Evolutionary conservation across 2,329 filamentous ascomycete genomes (phyloP), one percentile per base, ranked within the genome.

Genomic region (Fusarium temperatum): DNA sequence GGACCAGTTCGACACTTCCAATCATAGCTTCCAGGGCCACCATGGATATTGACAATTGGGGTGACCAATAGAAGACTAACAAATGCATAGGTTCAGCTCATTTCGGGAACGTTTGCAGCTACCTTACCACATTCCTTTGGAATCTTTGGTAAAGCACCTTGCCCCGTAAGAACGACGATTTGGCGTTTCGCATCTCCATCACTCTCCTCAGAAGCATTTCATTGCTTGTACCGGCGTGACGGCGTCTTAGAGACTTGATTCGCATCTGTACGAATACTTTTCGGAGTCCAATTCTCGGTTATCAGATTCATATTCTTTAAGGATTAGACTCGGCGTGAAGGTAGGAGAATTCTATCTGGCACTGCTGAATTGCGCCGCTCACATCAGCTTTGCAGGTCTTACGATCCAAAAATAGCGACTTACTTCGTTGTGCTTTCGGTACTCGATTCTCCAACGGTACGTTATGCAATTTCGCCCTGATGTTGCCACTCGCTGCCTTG

Each of bases 51-150:
- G 45, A 41, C 45, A 38, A 41, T 53, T 26, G 42, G 17, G 35
- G 44, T 24, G 28, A 20, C 24, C 14, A 63, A 36, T 39, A 61
- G 24, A 62, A 50, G 65, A 63, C 79, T 82, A 73, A 82, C 70
- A 32, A 30, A 42, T n/a, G 22, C 6, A 30, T 58, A 83, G 82
- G 82, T 83, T 83, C 79, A 81, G 78, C 81, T 83, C 78, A 81
- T 83, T 83, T 83, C 78, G 76, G 81, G 79, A 83, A 82, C 80
- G 80, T 81, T 81, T 80, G 60, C 76, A 80, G 78, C 78, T 79
- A 80, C 79, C 79, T 79, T 79, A 81, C 79, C 80, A 83, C 81
- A 78, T 81, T 83, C 81, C 81, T 82, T 83, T 74, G 80, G 80
- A 82, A 83, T 83, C 77, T 73, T 76, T 78, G 81, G 79, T 82